Evolutionary conservation across 768 basidiomycete genomes (phyloP), one percentile per base, ranked within the genome.

Genomic region (Rhodotorula paludigena): DNA sequence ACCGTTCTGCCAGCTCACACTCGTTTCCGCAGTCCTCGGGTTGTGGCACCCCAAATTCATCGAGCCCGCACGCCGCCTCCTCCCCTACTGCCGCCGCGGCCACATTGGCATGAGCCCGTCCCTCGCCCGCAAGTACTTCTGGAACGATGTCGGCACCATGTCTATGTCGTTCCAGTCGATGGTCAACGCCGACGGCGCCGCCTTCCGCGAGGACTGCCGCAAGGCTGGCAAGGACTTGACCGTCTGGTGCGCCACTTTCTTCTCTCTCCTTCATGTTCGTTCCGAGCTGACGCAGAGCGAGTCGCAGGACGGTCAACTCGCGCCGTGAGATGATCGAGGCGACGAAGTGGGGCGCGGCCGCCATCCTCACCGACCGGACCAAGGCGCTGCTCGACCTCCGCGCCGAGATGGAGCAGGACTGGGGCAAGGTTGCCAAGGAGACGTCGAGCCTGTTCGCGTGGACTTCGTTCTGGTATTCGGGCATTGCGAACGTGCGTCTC

Each of bases 21-120:
- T 88, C 0, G 30, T 30, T 83, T 88, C 30, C 30, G 83, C 89
- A 76, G 79, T 91, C 14, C 82, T 90, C 62, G 90, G 89, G 9
- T 82, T 92, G 20, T 92, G 89, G 90, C 92, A 99, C 80, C 92
- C 96, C 14, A 84, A 86, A 57, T 99, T 94, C 81, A 80, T 98
- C 52, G 81, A 80, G 11, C 85, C 85, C 45, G 94, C 94, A 9
- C 86, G 86, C 79, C 80, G 80, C 30, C 82, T 85, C 63, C 80
- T 99, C 36, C 89, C 91, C 30, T 91, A 90, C 77, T 88, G 89
- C 77, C 85, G 85, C 47, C 84, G 91, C 41, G 89, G 88, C 53
- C 87, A 92, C 76, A 96, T 98, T 72, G 91, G 91, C 21, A 77
- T 82, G 66, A 88, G 86, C 68, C 82, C 87, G 25, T 77, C 82